Base-by-base conservation (phyloP, 1,284 basidiomycete species). In the Earliella scabrosa region DNA sequence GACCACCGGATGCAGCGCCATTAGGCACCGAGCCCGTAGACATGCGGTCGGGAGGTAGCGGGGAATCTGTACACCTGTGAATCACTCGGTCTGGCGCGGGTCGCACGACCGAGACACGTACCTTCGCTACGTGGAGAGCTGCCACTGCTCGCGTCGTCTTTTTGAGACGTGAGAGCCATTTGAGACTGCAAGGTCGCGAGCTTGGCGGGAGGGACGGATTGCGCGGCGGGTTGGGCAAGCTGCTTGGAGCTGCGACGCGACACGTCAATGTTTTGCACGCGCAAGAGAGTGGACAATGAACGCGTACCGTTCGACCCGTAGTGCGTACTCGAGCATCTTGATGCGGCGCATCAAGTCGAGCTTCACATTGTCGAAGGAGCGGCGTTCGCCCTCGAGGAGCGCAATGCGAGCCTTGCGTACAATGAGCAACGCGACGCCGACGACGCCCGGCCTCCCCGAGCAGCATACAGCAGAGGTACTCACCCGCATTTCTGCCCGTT, bases 271-370 rank as follows among this genome's bases (percentile, higher is more conserved):
- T 54, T 38, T 52, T 46, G 46, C 34, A 46, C 52, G 58, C 21
- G 47, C 55, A 56, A n/a, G 59, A 58, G 56, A 63, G 62, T 66
- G 69, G 50, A 38, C 24, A 47, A 27, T 50, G 47, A 40, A 55
- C 29, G 73, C 86, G 69, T 66, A 95, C 93, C 95, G 88, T 78
- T 98, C 96, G 78, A 97, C 90, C 46, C 95, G 86, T 52, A 97
- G 79, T 36, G 94, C 94, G 73, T 94, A 98, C 75, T 99, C 97
- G 50, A 99, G 87, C 97, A 99, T 98, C 84, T 97, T 98, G 67
- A 98, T 97, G 54, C 97, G 87, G 54, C 96, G 85, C 83, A 97
- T 89, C 43, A 98, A 82, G 74, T 98, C 97, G 51, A 97, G 86
- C 75, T 98, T 95, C 63, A 97, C 87, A 73, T 98, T 98, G 75